phyloP scores from a whole-genome alignment of 441 rosid genomes.

The Pelargonium cotyledonis region DNA sequence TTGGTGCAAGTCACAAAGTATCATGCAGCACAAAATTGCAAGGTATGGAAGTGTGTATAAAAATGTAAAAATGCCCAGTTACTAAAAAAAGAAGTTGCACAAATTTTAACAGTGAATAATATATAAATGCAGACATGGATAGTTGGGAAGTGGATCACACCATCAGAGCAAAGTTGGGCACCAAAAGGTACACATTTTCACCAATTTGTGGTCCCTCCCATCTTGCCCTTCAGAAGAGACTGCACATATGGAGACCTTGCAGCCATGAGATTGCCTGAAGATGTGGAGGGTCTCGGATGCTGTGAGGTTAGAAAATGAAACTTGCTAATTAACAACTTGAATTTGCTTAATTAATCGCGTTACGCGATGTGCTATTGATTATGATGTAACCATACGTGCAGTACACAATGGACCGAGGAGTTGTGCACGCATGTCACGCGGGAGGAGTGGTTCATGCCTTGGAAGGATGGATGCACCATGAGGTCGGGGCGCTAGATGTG shows the following conservation, averaged over 20 bases:
- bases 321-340: too few relatives aligned
- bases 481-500: conserved; percentile 86
- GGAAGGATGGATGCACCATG: conserved; percentile 88
- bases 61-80: too few relatives aligned
- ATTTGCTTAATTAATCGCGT: too few relatives aligned
- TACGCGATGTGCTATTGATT: too few relatives aligned
- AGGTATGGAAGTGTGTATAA: conserved; percentile 37
- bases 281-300: conserved; percentile 77
- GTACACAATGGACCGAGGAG: conserved; percentile 94
- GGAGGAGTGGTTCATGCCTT: conserved; percentile 87
- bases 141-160: conserved; percentile 93
- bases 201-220: conserved; percentile 94
- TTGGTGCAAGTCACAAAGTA: conserved; percentile 92
- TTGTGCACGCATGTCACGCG: conserved; percentile 94
- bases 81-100: too few relatives aligned
- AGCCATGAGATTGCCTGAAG: conserved; percentile 81
- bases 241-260: conserved; percentile 94
- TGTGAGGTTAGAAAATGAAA: conserved; percentile 85
- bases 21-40: conserved; percentile 77
- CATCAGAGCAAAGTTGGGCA: conserved; percentile 83
- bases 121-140: conserved; percentile 79
- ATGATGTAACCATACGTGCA: conserved; percentile 17
- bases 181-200: conserved; percentile 87
- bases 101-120: too few relatives aligned
- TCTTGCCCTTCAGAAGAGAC: conserved; percentile 58